These are phyloP conservation scores for Pichia sp. DNA, from an alignment of 1,139 yeast genomes.

Conservation along the genomic window DNA sequence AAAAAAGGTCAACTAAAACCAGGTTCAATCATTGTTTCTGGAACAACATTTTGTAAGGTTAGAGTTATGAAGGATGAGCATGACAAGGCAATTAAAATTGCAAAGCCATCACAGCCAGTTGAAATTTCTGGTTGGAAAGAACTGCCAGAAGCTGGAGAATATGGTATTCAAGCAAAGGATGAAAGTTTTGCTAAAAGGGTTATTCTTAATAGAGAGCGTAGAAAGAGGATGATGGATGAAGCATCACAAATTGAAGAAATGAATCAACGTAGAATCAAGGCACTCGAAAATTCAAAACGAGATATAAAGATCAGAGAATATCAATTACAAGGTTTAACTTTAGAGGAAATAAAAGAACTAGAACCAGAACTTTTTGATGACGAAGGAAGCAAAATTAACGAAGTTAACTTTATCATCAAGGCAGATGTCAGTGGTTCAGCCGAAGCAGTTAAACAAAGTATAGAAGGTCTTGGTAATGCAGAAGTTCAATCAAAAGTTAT, in stretches of 20 bases:
- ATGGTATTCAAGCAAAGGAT: conserved; percentile 64
- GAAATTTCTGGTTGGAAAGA: conserved; percentile 95
- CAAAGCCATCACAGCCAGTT: conserved; percentile 87
- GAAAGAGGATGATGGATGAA: conserved; percentile 54
- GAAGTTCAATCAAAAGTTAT: conserved; percentile 68
- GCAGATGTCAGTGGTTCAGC: conserved; percentile 81
- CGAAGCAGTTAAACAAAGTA: conserved; percentile 61
- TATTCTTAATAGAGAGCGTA: conserved; percentile 51
- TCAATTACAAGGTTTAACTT: conserved; percentile 50
- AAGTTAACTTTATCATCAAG: conserved; percentile 64
- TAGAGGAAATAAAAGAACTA: conserved; percentile 33
- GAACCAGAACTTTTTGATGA: conserved; percentile 29
- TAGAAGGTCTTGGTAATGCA: conserved; percentile 75
- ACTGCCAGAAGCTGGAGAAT: conserved; percentile 88
- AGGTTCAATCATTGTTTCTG: conserved; percentile 75
- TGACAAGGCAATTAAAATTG: conserved; percentile 57
- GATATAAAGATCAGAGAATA: conserved; percentile 49
- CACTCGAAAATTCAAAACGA: conserved; percentile 41
- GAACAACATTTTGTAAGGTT: conserved; percentile 80
- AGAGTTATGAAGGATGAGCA: conserved; percentile 72
- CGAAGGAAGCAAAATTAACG: conserved; percentile 28
- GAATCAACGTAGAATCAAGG: conserved; percentile 50
- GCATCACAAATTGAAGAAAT: conserved; percentile 62
- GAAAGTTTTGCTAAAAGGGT: conserved; percentile 76
- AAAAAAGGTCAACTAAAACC: conserved; percentile 68